Evolutionary conservation across 768 basidiomycete genomes (phyloP), one percentile per base, ranked within the genome.

Genomic region (Roridomyces roridus): DNA sequence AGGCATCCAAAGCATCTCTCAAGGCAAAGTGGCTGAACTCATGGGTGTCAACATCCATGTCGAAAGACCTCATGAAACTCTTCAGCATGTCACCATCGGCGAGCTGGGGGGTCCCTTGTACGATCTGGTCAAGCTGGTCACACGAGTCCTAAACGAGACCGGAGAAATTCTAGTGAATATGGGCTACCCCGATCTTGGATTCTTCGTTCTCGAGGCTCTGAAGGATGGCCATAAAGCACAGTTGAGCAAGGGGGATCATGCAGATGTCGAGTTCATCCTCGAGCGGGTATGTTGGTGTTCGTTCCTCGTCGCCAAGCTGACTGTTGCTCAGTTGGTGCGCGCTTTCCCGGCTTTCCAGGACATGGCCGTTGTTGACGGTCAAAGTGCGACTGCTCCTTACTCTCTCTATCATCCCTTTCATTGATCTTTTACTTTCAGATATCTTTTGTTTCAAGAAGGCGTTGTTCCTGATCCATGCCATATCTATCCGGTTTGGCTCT

Each of bases 361-460:
- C 68, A 89, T 91, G 85, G 78, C 82, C 23, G 53, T 80, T 6
- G 84, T 94, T 10, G 71, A 90, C 39, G 85, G 80, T 28, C 77
- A 81, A 70, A 81, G 91, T 91, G 65, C 59, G 84, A 45, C 28
- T 29, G n/a, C 26, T 31, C 45, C 26, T n/a, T 2, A 34, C 40
- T 17, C 46, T 23, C 24, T 44, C 47, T 44, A 50, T 37, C 45
- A 34, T 46, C 23, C 51, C 61, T 49, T 53, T 36, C 39, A 41
- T 49, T 59, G 46, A 55, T 57, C 40, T 55, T 49, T 31, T n/a
- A n/a, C 34, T 1, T 42, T 49, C 62, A 93, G 91, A 84, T n/a
- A 79, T 94, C 21, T 95, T 92, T 72, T 85, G 91, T 67, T 92
- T 94, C 81, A 94, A 94, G 72, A 96, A 95, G 67, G 92, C 90